Conservation (phyloP, 805 yeast genomes). For the Candida tallmaniae region DNA sequence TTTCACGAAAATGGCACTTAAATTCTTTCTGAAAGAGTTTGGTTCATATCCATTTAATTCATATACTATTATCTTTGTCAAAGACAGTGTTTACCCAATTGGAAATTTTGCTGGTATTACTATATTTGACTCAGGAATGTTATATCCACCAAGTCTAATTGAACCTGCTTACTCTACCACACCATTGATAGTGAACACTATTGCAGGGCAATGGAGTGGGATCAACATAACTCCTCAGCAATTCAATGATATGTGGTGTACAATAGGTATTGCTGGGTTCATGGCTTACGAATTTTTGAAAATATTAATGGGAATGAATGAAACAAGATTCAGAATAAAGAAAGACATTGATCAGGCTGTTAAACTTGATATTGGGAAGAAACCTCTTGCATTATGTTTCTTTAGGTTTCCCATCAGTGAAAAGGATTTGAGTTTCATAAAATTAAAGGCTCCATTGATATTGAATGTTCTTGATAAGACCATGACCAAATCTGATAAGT, state of each 20-base stretch:
- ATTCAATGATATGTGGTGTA: constrained; percentile 83
- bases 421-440: constrained; percentile 62
- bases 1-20: constrained; percentile 73
- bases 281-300: constrained; percentile 74
- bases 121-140: constrained; percentile 51
- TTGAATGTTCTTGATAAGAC: constrained; percentile 80
- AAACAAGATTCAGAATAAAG: constrained; percentile 68
- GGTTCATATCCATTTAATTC: constrained; percentile 92
- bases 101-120: constrained; percentile 74
- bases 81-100: constrained; percentile 41
- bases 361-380: constrained; percentile 68
- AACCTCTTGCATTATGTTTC: constrained; percentile 74
- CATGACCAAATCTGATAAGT: constrained; percentile 94
- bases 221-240: constrained; percentile 80
- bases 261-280: constrained; percentile 76
- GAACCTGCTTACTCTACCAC: constrained; percentile 77
- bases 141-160: constrained; percentile 69
- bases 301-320: constrained; percentile 77
- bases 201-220: constrained; percentile 92
- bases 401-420: constrained; percentile 60
- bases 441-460: constrained; percentile 81
- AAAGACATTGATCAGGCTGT: constrained; percentile 62
- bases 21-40: constrained; percentile 78
- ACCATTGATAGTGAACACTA: constrained; percentile 58
- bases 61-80: constrained; percentile 71